Base-by-base conservation (phyloP, 257 asterid species). In the Dorcoceras hygrometricum region DNA sequence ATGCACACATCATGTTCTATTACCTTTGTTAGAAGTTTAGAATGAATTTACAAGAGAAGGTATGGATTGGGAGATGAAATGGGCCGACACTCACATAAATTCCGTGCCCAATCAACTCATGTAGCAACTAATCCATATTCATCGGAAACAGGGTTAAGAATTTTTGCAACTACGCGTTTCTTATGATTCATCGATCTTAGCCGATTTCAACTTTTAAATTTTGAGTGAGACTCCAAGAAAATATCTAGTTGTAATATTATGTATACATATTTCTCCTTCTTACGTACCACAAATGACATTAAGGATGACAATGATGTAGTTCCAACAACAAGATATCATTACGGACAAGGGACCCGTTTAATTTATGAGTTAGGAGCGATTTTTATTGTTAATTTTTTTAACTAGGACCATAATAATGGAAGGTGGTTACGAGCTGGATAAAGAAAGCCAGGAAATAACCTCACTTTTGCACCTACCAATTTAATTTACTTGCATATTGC, bases 401-500 rank as follows among this genome's bases (percentile, higher is more conserved):
- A 55, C 27, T 55, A 54, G 25, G 23, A 12, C 23, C 23, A 1
- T n/a, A 79, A 75, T 77, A 78, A 73, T 76, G 54, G 65, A 64
- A 78, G 77, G 73, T 81, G 71, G 89, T 84, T 83, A 78, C 73
- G 72, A 75, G 79, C 78, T 81, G 71, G 80, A 65, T 56, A 74
- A 76, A 66, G 69, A 54, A 65, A 51, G 43, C 62, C 72, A 58
- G 63, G 61, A 56, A 70, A 66, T 29, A 65, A 78, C 76, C 68
- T 60, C 36, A 48, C 60, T 76, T 81, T 83, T 76, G 73, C 79
- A 90, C 94, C 95, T 76, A 85, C 88, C 95, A 75, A 46, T 14
- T 43, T 78, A 82, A 82, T 62, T 80, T 76, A 83, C 85, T 83
- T 66, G 67, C 78, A 72, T 72, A 55, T 72, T 72, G 59, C 51